Conservation (phyloP, 2,329 filamentous ascomycete genomes). For the Alternaria brassicicola region DNA sequence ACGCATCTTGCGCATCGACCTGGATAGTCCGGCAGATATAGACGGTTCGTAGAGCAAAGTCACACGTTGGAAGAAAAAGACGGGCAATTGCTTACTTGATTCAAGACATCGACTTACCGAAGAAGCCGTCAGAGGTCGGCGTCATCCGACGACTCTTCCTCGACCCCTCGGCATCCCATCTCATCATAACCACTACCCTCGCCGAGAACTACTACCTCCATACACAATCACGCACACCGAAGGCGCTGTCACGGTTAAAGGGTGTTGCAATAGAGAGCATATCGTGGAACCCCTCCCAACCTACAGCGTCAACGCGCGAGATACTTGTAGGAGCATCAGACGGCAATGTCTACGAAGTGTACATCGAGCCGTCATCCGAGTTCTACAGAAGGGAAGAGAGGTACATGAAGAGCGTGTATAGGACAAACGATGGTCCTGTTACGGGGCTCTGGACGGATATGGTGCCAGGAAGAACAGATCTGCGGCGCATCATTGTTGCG, state of each 20-base stretch:
- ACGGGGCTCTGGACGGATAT: constrained; percentile 85
- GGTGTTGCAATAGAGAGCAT: constrained; percentile 87
- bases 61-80: not conserved
- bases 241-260: constrained; percentile 79
- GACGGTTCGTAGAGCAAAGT: constrained; percentile 59
- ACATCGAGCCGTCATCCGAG: constrained; percentile 91
- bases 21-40: constrained; percentile 93
- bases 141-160: constrained; percentile 96
- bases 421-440: constrained; percentile 79
- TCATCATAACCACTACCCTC: constrained; percentile 87
- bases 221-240: constrained; percentile 87
- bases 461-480: constrained; percentile 70
- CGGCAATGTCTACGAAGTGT: constrained; percentile 92
- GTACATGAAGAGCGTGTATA: constrained; percentile 83
- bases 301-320: constrained; percentile 91
- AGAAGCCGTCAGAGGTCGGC: constrained; percentile 87
- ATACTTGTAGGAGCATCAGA: constrained; percentile 92
- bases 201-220: constrained; percentile 99
- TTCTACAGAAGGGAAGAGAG: constrained; percentile 96
- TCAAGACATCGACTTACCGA: constrained; percentile 93
- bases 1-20: constrained; percentile 89
- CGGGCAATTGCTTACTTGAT: constrained; percentile 16
- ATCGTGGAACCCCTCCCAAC: constrained; percentile 92
- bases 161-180: constrained; percentile 92
- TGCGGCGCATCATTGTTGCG: constrained; percentile 77